Evolutionary conservation across 2,329 filamentous ascomycete genomes (phyloP).

Genomic region (Chalaropsis thielavioides): DNA sequence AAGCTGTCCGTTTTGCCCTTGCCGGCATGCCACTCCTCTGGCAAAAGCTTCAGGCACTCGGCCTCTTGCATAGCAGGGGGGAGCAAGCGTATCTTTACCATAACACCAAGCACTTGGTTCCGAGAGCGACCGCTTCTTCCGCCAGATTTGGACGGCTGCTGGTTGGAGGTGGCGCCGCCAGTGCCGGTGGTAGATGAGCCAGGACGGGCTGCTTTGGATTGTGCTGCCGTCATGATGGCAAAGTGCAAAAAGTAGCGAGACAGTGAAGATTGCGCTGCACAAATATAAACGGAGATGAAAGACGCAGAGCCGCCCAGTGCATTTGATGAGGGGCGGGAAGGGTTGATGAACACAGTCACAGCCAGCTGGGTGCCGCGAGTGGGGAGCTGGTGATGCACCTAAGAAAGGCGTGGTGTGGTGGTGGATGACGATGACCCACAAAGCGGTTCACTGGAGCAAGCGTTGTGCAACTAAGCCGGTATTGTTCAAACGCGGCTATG

Average conservation of each 20-base stretch:
- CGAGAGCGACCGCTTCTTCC: slow-evolving; percentile 3
- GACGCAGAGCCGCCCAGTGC: background rate
- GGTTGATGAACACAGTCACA: background rate
- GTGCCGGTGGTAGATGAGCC: background rate
- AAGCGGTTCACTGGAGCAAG: background rate
- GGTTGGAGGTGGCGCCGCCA: background rate
- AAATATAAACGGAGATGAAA: background rate
- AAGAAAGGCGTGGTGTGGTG: background rate
- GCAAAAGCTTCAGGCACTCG: slow-evolving; percentile 60
- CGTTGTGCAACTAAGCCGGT: background rate
- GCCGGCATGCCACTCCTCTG: slow-evolving; percentile 68
- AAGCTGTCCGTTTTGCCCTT: slow-evolving; percentile 76
- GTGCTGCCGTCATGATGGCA: slow-evolving; percentile 6
- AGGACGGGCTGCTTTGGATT: slow-evolving; percentile 1
- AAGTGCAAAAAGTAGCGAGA: background rate
- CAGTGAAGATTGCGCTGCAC: too few species aligned
- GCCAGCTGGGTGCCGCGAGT: background rate
- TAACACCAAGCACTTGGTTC: slow-evolving; percentile 45
- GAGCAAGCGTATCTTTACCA: slow-evolving; percentile 70
- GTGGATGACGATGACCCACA: background rate
- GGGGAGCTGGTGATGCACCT: background rate
- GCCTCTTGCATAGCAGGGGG: slow-evolving; percentile 69
- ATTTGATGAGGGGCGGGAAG: background rate
- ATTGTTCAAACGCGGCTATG: background rate
- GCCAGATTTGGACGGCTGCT: background rate